phyloP scores from a whole-genome alignment of 805 yeast genomes.

The Monosporozyma solicola region DNA sequence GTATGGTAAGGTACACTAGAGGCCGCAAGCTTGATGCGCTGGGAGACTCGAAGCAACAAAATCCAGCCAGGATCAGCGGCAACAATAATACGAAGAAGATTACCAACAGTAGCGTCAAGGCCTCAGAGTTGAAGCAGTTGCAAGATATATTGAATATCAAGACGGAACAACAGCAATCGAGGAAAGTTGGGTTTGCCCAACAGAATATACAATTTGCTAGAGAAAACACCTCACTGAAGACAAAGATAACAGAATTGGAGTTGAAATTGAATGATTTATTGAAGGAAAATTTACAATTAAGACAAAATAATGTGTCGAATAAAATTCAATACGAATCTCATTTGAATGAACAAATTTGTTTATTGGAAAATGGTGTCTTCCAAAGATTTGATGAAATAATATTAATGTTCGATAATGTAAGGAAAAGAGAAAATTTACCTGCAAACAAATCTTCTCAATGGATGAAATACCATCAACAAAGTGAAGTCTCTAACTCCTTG shows the following conservation, averaged over 20 bases:
- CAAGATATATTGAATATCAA: slow-evolving; percentile 25
- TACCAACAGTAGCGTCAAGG: background rate
- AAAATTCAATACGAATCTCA: slow-evolving; percentile 26
- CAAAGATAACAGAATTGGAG: slow-evolving; percentile 46
- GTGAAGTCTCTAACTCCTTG: background rate
- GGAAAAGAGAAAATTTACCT: slow-evolving; percentile 35
- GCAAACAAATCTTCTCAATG: background rate
- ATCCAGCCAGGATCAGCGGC: background rate
- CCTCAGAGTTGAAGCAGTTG: slow-evolving; percentile 21
- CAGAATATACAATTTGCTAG: slow-evolving; percentile 52
- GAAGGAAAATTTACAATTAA: slow-evolving; percentile 40
- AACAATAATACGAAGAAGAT: background rate
- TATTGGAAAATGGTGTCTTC: slow-evolving; percentile 36
- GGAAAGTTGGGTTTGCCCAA: slow-evolving; percentile 22
- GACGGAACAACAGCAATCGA: slow-evolving; percentile 10
- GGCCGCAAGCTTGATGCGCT: background rate
- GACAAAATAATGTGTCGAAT: slow-evolving; percentile 30
- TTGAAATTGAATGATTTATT: slow-evolving; percentile 39
- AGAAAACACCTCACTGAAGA: slow-evolving; percentile 44
- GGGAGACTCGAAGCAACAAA: background rate
- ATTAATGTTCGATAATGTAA: slow-evolving; percentile 34
- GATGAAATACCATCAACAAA: background rate
- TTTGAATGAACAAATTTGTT: slow-evolving; percentile 31
- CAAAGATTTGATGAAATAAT: slow-evolving; percentile 39
- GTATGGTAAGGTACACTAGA: background rate